A percentile compares a stretch with the other conserved stretches of the same genome.
These are phyloP conservation scores for Fusarium sp. DNA, from an alignment of 2,329 filamentous ascomycete genomes.

Conservation along the genomic window DNA sequence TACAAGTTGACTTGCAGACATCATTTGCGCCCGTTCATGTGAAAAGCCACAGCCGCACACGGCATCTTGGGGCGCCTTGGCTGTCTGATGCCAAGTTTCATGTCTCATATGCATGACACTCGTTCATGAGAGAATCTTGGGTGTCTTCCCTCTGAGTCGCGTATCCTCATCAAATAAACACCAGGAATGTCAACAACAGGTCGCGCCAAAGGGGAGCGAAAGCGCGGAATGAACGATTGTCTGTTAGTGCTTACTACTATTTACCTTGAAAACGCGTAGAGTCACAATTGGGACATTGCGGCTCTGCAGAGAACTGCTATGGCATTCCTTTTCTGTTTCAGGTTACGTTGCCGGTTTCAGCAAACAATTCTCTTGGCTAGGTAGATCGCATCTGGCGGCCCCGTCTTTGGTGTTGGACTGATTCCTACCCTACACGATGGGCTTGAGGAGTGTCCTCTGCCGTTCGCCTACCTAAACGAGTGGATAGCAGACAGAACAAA, in stretches of 20 bases:
- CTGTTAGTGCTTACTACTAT: too few species aligned
- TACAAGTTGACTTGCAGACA: not conserved
- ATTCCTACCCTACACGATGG: too few species aligned
- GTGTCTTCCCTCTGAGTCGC: not conserved
- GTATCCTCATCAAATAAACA: not conserved
- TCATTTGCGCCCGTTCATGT: not conserved
- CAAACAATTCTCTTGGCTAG: not conserved
- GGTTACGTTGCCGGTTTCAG: not conserved
- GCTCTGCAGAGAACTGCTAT: not conserved
- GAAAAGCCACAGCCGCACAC: constrained; percentile 2
- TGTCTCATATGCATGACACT: constrained; percentile 3
- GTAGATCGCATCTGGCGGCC: not conserved
- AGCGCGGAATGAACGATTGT: not conserved
- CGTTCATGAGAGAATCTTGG: too few species aligned
- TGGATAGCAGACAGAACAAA: constrained; percentile 1
- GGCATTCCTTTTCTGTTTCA: constrained; percentile 20
- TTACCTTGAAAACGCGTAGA: too few species aligned
- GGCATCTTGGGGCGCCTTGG: too few species aligned
- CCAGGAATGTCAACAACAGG: constrained; percentile 1
- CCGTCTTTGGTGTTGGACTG: too few species aligned
- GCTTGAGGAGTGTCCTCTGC: not conserved
- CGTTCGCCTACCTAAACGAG: not conserved
- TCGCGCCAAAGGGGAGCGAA: not conserved
- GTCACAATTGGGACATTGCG: not conserved
- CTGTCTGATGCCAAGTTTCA: not conserved